These are phyloP conservation scores for Penicillium argentinense DNA, from an alignment of 495 filamentous ascomycete genomes.

Conservation along the genomic window DNA sequence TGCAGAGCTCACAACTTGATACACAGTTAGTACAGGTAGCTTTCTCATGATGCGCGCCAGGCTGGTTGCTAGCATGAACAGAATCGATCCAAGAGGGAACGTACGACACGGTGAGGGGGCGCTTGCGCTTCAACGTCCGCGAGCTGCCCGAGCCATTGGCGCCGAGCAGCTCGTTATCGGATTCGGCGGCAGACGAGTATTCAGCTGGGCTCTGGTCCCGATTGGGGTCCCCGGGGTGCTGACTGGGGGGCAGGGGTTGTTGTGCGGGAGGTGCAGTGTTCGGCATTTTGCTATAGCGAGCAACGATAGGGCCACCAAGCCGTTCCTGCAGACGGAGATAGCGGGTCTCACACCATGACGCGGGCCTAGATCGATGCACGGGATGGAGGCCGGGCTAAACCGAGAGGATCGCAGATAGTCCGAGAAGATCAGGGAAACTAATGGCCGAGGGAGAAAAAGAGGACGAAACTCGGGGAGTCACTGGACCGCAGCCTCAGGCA, in stretches of 20 bases:
- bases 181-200: conserved; percentile 39
- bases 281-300: conserved; percentile 46
- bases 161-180: conserved; percentile 33
- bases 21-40: conserved; percentile 19
- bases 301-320: too few species aligned
- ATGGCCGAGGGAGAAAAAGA: conserved; percentile 13
- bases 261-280: conserved; percentile 30
- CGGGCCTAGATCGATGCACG: conserved; percentile 10
- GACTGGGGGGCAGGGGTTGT: conserved; percentile 27
- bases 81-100: conserved; percentile 19
- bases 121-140: conserved; percentile 42
- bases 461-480: conserved; percentile 12
- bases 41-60: not conserved
- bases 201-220: conserved; percentile 40
- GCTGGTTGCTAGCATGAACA: not conserved
- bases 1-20: conserved; percentile 74
- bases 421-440: conserved; percentile 14
- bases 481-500: conserved; percentile 27
- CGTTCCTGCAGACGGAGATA: conserved; percentile 16
- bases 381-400: conserved; percentile 2
- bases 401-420: conserved; percentile 17
- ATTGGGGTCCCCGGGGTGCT: conserved; percentile 22
- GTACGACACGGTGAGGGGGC: conserved; percentile 48
- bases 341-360: conserved; percentile 26
- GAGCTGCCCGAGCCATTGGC: conserved; percentile 31